Percentiles rank a stretch among this genome's conserved stretches.
These are phyloP conservation scores for Musa beccarii DNA, from an alignment of 176 grass and related monocot genomes.

Conservation along the genomic window DNA sequence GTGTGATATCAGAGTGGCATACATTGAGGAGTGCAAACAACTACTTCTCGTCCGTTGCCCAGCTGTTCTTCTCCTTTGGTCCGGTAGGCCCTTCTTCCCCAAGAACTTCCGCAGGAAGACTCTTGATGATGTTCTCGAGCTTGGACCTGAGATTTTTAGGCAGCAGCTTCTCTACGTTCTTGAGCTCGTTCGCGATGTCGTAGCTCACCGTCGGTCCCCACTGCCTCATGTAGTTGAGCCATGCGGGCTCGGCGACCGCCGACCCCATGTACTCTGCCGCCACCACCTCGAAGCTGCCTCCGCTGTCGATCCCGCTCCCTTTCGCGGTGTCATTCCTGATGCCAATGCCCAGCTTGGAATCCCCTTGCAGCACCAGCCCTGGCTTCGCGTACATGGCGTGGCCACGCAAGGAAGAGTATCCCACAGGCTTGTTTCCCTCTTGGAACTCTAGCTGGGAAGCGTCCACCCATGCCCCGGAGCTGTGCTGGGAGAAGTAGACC, in stretches of 20 bases:
- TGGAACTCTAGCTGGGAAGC: slow-evolving; percentile 61
- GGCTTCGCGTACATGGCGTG: slow-evolving; percentile 60
- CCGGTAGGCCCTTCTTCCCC: slow-evolving; percentile 75
- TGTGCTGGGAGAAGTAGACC: slow-evolving; percentile 66
- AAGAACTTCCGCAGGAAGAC: slow-evolving; percentile 37
- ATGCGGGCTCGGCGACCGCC: slow-evolving; percentile 35
- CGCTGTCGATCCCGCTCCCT: slow-evolving; percentile 44
- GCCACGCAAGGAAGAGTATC: slow-evolving; percentile 56
- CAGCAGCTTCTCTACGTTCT: slow-evolving; percentile 42
- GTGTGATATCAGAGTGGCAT: not conserved
- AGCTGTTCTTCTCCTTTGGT: slow-evolving; percentile 59
- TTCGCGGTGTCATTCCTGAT: slow-evolving; percentile 73
- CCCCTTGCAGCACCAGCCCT: slow-evolving; percentile 58
- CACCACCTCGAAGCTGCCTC: slow-evolving; percentile 43
- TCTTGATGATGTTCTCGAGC: slow-evolving; percentile 34
- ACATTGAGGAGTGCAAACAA: not conserved
- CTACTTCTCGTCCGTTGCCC: slow-evolving; percentile 54
- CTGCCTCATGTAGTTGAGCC: slow-evolving; percentile 56
- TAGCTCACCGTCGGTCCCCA: slow-evolving; percentile 87
- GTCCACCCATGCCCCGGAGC: slow-evolving; percentile 49
- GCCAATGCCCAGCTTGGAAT: slow-evolving; percentile 47
- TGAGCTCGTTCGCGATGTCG: slow-evolving; percentile 51
- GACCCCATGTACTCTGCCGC: slow-evolving; percentile 52
- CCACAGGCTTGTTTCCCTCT: slow-evolving; percentile 32
- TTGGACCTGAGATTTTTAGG: slow-evolving; percentile 28